Conservation (phyloP, 495 filamentous ascomycete genomes). For the Letharia lupina region DNA sequence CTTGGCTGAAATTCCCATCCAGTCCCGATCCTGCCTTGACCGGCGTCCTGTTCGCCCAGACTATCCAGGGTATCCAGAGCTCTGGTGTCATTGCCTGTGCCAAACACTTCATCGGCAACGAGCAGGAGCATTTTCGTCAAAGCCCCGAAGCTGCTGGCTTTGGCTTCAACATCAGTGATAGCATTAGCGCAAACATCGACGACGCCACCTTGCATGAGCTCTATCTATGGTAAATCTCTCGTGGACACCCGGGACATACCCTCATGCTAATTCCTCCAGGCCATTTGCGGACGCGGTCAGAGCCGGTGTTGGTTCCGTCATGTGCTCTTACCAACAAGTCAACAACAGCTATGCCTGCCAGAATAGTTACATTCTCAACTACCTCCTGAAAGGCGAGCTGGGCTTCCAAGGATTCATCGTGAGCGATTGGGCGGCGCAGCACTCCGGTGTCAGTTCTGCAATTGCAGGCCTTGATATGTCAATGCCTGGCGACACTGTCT, state of each 20-base stretch:
- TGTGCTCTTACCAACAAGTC: slow-evolving; percentile 91
- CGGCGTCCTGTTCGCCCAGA: slow-evolving; percentile 62
- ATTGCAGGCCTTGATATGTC: slow-evolving; percentile 88
- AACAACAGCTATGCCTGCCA: slow-evolving; percentile 64
- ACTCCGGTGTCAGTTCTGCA: slow-evolving; percentile 68
- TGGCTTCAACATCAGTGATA: slow-evolving; percentile 56
- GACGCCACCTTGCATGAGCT: slow-evolving; percentile 92
- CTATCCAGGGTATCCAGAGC: slow-evolving; percentile 75
- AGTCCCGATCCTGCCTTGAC: slow-evolving; percentile 71
- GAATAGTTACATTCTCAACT: slow-evolving; percentile 69
- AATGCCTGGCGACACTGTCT: slow-evolving; percentile 82
- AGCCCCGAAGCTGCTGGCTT: slow-evolving; percentile 50
- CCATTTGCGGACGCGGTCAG: slow-evolving; percentile 69
- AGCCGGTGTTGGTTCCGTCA: slow-evolving; percentile 73
- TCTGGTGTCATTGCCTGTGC: slow-evolving; percentile 72
- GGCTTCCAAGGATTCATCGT: slow-evolving; percentile 93
- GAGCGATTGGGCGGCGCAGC: slow-evolving; percentile 85
- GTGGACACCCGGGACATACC: slow-evolving; percentile 25
- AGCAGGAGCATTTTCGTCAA: slow-evolving; percentile 78
- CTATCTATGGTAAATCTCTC: slow-evolving; percentile 63
- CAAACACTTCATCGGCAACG: slow-evolving; percentile 74
- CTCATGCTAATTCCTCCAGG: slow-evolving; percentile 23
- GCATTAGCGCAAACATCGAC: slow-evolving; percentile 74
- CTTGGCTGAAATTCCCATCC: slow-evolving; percentile 29
- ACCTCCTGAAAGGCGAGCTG: slow-evolving; percentile 80